These are phyloP conservation scores for Eragrostis tef DNA, from an alignment of 202 grass and related monocot species.

Conservation along the genomic window DNA sequence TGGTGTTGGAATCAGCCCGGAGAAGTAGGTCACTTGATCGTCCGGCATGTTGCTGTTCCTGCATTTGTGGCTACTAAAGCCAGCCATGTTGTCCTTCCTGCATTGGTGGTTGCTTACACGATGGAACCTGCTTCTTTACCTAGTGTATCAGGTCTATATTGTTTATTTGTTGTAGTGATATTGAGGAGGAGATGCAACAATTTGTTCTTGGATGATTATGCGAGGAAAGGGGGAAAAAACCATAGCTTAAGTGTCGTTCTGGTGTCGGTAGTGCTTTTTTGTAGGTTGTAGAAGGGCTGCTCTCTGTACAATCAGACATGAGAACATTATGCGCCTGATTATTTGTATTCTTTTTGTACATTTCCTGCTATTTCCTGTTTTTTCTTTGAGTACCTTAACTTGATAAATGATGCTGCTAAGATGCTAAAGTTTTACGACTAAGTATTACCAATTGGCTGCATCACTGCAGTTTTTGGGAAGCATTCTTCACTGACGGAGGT, in stretches of 20 bases:
- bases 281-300: conserved; percentile 21
- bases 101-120: background rate
- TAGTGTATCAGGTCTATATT: conserved; percentile 33
- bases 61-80: too few species aligned
- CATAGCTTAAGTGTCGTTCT: background rate
- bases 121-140: conserved; percentile 5
- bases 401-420: background rate
- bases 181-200: conserved; percentile 10
- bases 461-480: background rate
- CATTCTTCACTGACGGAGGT: background rate
- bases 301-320: conserved; percentile 19
- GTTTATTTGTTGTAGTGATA: conserved; percentile 22
- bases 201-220: conserved; percentile 34
- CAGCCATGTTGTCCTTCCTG: too few species aligned
- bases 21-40: background rate
- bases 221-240: conserved; percentile 25
- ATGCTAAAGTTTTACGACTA: background rate
- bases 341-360: conserved; percentile 37
- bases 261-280: background rate
- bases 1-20: conserved; percentile 27
- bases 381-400: background rate
- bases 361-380: background rate
- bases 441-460: background rate
- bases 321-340: conserved; percentile 1
- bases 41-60: too few species aligned